These are phyloP conservation scores for Sugiyamaella mastotermitis DNA, from an alignment of 805 yeast genomes.

Conservation along the genomic window DNA sequence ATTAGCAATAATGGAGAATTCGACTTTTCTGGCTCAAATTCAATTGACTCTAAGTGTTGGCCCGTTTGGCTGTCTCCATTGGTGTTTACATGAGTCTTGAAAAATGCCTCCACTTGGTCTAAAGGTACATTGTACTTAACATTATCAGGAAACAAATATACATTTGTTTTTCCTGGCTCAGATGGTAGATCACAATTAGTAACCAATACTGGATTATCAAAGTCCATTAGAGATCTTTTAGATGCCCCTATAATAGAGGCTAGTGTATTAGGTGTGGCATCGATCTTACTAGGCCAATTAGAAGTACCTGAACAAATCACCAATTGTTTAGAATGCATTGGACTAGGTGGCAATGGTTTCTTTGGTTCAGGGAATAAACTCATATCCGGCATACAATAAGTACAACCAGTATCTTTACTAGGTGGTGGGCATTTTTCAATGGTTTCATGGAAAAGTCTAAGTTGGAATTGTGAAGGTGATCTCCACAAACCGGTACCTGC, in stretches of 20 bases:
- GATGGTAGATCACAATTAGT: slow-evolving; percentile 38
- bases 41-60: neutral
- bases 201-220: slow-evolving; percentile 45
- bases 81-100: slow-evolving; percentile 20
- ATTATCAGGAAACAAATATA: slow-evolving; percentile 52
- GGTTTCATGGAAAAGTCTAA: too few relatives aligned
- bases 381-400: slow-evolving; percentile 47
- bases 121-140: slow-evolving; percentile 20
- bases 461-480: too few relatives aligned
- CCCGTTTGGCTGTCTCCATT: slow-evolving; percentile 14
- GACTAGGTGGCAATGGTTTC: slow-evolving; percentile 39
- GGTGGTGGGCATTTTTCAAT: slow-evolving; percentile 45
- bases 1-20: slow-evolving; percentile 38
- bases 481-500: neutral
- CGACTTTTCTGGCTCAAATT: neutral
- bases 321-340: slow-evolving; percentile 50
- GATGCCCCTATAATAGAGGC: slow-evolving; percentile 29
- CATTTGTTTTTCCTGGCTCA: slow-evolving; percentile 23
- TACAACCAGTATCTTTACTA: slow-evolving; percentile 53
- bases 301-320: slow-evolving; percentile 44
- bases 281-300: slow-evolving; percentile 41
- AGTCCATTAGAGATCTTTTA: slow-evolving; percentile 24
- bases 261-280: slow-evolving; percentile 40
- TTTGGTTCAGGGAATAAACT: slow-evolving; percentile 35
- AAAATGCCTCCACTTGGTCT: slow-evolving; percentile 30